A percentile compares a stretch with the other conserved stretches of the same genome.
Evolutionary conservation across 306 rosid species (phyloP).

Genomic region (Ziziphus jujuba): DNA sequence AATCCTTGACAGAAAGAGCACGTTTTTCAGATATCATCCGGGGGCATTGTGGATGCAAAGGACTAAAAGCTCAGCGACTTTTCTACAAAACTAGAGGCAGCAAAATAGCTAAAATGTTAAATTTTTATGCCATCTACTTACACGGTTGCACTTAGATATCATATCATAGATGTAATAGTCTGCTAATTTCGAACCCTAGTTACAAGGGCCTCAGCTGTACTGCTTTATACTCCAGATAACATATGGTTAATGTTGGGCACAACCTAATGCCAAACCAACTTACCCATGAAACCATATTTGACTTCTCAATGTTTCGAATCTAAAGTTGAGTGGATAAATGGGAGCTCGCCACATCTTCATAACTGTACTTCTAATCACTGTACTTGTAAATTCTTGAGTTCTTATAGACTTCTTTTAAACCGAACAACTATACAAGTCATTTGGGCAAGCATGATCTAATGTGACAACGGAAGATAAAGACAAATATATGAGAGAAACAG

Average conservation of each 20-base stretch:
- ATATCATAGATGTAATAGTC: background rate
- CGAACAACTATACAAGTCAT: background rate
- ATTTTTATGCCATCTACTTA: constrained; percentile 20
- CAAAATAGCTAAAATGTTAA: constrained; percentile 9
- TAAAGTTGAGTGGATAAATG: background rate
- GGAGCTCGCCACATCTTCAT: background rate
- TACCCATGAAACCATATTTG: background rate
- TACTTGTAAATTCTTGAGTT: background rate
- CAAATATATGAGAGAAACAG: constrained; percentile 5
- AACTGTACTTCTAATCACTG: background rate
- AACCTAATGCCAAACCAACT: background rate
- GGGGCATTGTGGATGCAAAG: constrained; percentile 91
- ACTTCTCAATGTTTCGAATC: no score
- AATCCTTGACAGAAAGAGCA: background rate
- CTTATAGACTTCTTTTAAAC: no score
- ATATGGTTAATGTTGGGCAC: no score
- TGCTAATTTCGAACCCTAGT: constrained; percentile 13
- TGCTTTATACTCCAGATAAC: background rate
- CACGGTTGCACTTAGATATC: no score
- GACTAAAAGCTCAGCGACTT: constrained; percentile 39
- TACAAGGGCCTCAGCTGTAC: constrained; percentile 1
- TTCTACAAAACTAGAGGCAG: background rate
- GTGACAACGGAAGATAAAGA: background rate
- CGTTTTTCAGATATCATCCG: constrained; percentile 92
- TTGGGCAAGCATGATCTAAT: background rate